Percentiles rank a stretch among this genome's conserved stretches.
Evolutionary conservation across 2,329 filamentous ascomycete genomes (phyloP).

Genomic region (Arachnomyces sp.): DNA sequence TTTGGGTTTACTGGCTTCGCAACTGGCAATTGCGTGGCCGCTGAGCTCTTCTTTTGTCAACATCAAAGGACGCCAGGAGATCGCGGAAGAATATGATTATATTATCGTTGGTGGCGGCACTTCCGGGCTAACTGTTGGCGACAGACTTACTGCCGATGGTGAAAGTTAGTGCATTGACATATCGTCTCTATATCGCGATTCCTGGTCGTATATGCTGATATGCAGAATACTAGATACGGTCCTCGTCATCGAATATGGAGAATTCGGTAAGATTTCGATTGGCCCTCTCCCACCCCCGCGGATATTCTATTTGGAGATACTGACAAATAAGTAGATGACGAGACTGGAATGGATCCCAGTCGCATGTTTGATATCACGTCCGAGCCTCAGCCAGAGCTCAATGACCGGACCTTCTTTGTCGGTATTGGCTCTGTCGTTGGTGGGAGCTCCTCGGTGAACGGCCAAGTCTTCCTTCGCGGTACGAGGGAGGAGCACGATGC

Average conservation of each 20-base stretch:
- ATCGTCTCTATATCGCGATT: background rate
- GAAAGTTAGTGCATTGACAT: background rate
- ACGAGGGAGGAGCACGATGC: constrained; percentile 36
- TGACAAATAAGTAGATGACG: constrained; percentile 8
- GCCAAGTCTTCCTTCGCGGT: constrained; percentile 23
- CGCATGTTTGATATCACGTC: constrained; percentile 22
- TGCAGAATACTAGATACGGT: background rate
- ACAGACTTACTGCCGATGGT: constrained; percentile 3
- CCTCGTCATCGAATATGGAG: constrained; percentile 1
- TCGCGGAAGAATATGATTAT: constrained; percentile 3
- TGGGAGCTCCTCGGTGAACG: constrained; percentile 4
- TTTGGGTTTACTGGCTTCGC: background rate
- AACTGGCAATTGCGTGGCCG: background rate
- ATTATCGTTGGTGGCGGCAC: constrained; percentile 4
- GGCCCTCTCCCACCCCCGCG: background rate
- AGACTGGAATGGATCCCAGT: constrained; percentile 12
- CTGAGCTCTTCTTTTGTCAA: background rate
- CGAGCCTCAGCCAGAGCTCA: constrained; percentile 17
- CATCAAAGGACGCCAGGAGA: background rate
- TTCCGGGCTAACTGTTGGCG: constrained; percentile 2
- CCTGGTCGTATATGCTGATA: constrained; percentile 1
- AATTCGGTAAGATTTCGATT: constrained; percentile 1
- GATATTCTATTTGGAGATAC: background rate
- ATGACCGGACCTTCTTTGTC: constrained; percentile 16
- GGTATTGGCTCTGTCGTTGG: constrained; percentile 18